phyloP scores from a whole-genome alignment of 768 basidiomycete genomes.

The Ramaria sp. region DNA sequence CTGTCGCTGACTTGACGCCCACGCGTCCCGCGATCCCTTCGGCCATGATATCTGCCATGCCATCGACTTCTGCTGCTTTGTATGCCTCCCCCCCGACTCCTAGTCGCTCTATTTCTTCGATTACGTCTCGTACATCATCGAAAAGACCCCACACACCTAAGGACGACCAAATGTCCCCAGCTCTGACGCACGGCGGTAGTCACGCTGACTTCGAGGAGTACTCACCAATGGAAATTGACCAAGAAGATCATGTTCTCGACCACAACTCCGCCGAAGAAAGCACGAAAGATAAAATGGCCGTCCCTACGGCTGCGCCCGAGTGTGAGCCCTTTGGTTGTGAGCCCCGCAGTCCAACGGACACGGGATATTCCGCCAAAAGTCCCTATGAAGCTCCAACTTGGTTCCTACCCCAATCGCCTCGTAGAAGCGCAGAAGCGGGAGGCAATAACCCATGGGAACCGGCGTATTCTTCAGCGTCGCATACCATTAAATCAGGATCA shows the following conservation, averaged over 20 bases:
- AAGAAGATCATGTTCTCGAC: background rate
- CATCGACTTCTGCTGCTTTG: background rate
- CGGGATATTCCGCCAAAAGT: background rate
- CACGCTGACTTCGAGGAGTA: no score
- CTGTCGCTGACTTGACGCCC: slow-evolving; percentile 38
- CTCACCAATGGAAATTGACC: background rate
- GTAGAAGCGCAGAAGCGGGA: background rate
- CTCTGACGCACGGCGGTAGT: background rate
- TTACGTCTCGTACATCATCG: slow-evolving; percentile 67
- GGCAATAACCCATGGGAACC: background rate
- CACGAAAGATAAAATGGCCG: background rate
- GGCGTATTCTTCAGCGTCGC: background rate
- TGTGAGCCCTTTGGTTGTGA: background rate
- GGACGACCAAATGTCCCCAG: slow-evolving; percentile 34
- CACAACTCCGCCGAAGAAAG: background rate
- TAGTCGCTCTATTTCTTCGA: slow-evolving; percentile 47
- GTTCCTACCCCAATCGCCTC: background rate
- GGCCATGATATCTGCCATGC: background rate
- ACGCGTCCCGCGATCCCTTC: slow-evolving; percentile 23
- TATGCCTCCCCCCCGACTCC: slow-evolving; percentile 50
- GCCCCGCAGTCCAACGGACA: background rate
- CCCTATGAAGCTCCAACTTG: background rate
- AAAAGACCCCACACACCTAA: slow-evolving; percentile 70
- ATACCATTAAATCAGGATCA: background rate
- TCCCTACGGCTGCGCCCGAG: background rate